Evolutionary conservation across 1,284 basidiomycete species (phyloP), one percentile per base, ranked within the genome.

Genomic region (Rhizopogon parksii): DNA sequence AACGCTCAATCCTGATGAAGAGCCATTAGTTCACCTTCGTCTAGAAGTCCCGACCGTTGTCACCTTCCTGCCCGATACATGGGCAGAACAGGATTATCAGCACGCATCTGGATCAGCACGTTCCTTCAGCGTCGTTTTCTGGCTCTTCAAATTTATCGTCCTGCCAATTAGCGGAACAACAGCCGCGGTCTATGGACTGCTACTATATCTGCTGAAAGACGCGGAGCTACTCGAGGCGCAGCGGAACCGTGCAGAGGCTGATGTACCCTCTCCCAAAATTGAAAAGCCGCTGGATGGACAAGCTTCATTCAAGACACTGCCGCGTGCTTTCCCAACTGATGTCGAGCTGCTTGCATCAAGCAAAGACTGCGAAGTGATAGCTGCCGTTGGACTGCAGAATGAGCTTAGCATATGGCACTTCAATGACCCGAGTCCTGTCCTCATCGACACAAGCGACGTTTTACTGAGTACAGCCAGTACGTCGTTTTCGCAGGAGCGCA

Each of bases 171-270:
- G 82, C 2, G 75, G 76, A 1, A 95, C 93, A 0, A 88, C 88
- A 2, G 71, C 78, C 32, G 67, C 80, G 1, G 75, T 98, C 2
- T 97, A 90, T 66, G 75, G 79, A 6, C 69, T 98, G 17, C 72
- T 96, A 11, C 76, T 91, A n/a, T 95, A 95, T 64, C 76, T 99
- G 1, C 74, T 97, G 53, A 95, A 95, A 70, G 88, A 96, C 57
- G 83, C 92, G 0, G 93, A 98, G 54, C 77, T 94, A 1, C 78
- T 97, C 12, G 93, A 95, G 60, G 86, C 88, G 4, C 92, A 94
- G 61, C 76, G 85, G 39, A 78, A 87, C 64, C 72, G 78, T 43
- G 69, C 73, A 11, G 77, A 79, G 47, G 63, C 69, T 2, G 73
- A 73, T 46, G 55, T 61, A 1, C 58, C 64, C 1, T 68, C 71